Conservation (phyloP, 306 rosid species). For the Prunus padus region DNA sequence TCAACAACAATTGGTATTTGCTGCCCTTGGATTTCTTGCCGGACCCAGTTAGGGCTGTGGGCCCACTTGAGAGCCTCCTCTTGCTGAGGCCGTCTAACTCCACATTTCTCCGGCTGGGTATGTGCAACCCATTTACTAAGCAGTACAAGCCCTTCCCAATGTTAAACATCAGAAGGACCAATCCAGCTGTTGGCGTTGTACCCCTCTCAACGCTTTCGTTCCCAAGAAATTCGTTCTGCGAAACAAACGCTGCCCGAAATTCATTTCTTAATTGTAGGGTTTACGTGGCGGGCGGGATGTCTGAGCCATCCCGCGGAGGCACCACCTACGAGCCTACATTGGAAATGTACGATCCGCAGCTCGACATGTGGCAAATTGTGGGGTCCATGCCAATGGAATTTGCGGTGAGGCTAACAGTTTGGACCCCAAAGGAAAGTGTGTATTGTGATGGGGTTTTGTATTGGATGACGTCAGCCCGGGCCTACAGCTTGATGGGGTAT, state of each 20-base stretch:
- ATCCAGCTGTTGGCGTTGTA: slow-evolving; percentile 61
- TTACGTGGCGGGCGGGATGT: slow-evolving; percentile 75
- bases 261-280: slow-evolving; percentile 37
- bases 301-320: slow-evolving; percentile 34
- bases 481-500: slow-evolving; percentile 53
- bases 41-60: slow-evolving; percentile 35
- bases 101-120: slow-evolving; percentile 36
- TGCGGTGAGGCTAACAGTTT: slow-evolving; percentile 69
- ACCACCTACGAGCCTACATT: slow-evolving; percentile 45
- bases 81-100: slow-evolving; percentile 42
- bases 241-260: background rate
- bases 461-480: slow-evolving; percentile 80
- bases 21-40: slow-evolving; percentile 51
- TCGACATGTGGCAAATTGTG: slow-evolving; percentile 40
- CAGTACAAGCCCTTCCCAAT: slow-evolving; percentile 50
- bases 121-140: slow-evolving; percentile 66
- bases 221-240: background rate
- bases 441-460: slow-evolving; percentile 43
- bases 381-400: slow-evolving; percentile 60
- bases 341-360: slow-evolving; percentile 63
- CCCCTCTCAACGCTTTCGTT: background rate
- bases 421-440: slow-evolving; percentile 77
- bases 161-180: slow-evolving; percentile 52
- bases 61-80: slow-evolving; percentile 47
- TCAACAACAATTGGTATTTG: slow-evolving; percentile 46